These are phyloP conservation scores for Chaetomium sp. DNA, from an alignment of 2,329 filamentous ascomycete genomes.

Conservation along the genomic window DNA sequence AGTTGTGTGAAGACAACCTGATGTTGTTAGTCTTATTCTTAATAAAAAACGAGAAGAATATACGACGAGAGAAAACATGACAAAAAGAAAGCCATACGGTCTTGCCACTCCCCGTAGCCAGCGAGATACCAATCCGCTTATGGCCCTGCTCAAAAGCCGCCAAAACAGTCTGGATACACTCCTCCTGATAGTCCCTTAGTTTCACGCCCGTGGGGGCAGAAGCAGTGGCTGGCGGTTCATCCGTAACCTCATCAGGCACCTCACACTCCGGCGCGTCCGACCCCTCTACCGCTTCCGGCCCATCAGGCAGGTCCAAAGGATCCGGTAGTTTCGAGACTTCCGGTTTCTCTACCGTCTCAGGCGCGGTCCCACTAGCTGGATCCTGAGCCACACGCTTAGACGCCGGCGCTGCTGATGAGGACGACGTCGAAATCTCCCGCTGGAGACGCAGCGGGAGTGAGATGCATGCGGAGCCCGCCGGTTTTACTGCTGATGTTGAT, in stretches of 20 bases:
- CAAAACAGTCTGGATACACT: slow-evolving; percentile 80
- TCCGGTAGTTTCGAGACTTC: too few species aligned
- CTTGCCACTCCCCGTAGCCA: slow-evolving; percentile 85
- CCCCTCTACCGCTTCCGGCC: too few species aligned
- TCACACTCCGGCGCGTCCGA: too few species aligned
- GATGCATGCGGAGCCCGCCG: too few species aligned
- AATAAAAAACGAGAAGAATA: background rate
- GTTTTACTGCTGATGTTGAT: too few species aligned
- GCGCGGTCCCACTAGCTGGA: too few species aligned
- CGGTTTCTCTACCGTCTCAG: too few species aligned
- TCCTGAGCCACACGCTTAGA: too few species aligned
- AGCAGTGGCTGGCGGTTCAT: background rate
- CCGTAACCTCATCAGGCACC: background rate
- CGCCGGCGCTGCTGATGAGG: too few species aligned
- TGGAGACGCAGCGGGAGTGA: background rate
- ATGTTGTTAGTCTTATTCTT: background rate
- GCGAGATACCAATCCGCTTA: slow-evolving; percentile 73
- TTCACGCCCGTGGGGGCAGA: slow-evolving; percentile 1
- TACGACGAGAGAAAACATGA: too few species aligned
- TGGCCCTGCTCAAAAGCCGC: slow-evolving; percentile 62
- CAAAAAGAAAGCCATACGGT: slow-evolving; percentile 49
- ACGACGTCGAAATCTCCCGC: slow-evolving; percentile 6
- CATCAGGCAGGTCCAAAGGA: too few species aligned
- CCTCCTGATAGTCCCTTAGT: slow-evolving; percentile 74
- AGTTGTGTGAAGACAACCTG: slow-evolving; percentile 86